Evolutionary conservation across 345 rosid species (phyloP).

Genomic region (Gossypium thurberi): DNA sequence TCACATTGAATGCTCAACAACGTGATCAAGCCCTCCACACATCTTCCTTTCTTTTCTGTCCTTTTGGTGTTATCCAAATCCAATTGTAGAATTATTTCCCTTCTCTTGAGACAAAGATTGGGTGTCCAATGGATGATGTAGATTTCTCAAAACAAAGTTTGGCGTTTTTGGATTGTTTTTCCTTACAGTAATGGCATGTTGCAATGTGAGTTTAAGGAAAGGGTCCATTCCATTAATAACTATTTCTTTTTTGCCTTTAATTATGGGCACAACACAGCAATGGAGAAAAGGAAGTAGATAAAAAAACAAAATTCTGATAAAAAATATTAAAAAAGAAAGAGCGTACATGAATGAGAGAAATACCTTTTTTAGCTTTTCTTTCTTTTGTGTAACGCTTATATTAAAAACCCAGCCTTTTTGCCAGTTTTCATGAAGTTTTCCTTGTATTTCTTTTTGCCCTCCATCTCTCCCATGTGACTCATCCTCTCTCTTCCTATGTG

Average conservation of each 20-base stretch:
- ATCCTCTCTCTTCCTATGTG: not conserved
- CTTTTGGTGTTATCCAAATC: not conserved
- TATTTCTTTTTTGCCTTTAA: no score
- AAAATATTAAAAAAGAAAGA: not conserved
- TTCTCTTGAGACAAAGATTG: not conserved
- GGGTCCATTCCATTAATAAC: not conserved
- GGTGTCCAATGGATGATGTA: not conserved
- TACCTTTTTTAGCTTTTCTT: not conserved
- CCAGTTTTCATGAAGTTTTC: constrained; percentile 3
- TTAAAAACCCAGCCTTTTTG: constrained; percentile 19
- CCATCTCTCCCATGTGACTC: constrained; percentile 20
- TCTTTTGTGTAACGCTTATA: not conserved
- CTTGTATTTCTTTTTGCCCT: not conserved
- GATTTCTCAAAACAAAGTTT: not conserved
- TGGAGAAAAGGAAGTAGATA: no score
- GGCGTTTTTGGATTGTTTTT: not conserved
- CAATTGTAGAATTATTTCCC: not conserved
- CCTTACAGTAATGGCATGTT: not conserved
- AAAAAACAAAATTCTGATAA: no score
- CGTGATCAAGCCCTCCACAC: not conserved
- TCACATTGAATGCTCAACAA: not conserved
- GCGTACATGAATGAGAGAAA: not conserved
- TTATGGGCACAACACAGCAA: no score
- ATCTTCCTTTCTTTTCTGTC: not conserved
- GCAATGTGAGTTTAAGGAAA: not conserved